phyloP scores from a whole-genome alignment of 1,284 basidiomycete genomes.

The Athelia sp. region DNA sequence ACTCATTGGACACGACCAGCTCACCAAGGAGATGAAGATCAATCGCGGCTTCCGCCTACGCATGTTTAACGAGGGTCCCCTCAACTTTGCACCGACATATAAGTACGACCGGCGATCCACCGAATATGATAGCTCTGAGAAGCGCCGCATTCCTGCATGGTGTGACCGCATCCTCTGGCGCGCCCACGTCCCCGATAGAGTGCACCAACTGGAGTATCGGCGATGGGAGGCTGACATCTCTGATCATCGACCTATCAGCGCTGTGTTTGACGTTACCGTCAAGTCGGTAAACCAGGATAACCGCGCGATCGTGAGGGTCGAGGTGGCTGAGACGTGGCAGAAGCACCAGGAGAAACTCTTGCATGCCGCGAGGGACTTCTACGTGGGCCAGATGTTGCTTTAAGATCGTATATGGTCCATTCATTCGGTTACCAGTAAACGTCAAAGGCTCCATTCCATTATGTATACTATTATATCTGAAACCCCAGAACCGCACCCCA shows the following conservation, averaged over 20 bases:
- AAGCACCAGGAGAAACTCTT: conserved; percentile 53
- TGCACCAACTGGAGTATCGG: conserved; percentile 61
- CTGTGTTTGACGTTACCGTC: conserved; percentile 66
- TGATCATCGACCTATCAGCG: conserved; percentile 87
- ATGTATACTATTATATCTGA: too few relatives aligned
- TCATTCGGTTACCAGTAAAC: too few relatives aligned
- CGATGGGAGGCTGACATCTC: conserved; percentile 83
- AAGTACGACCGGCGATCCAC: conserved; percentile 84
- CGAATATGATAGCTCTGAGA: conserved; percentile 86
- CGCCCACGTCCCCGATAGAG: conserved; percentile 50
- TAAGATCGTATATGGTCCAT: too few relatives aligned
- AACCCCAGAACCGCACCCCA: too few relatives aligned
- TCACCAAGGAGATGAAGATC: conserved; percentile 80
- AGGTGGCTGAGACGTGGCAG: conserved; percentile 56
- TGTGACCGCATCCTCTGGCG: conserved; percentile 92
- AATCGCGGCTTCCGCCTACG: conserved; percentile 87
- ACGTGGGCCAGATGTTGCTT: conserved; percentile 29
- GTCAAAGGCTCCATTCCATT: too few relatives aligned
- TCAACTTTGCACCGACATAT: conserved; percentile 89
- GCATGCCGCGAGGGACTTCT: conserved; percentile 47
- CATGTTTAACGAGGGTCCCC: conserved; percentile 77
- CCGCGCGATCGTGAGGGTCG: conserved; percentile 48
- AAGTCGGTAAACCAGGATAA: conserved; percentile 64
- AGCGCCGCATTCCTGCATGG: conserved; percentile 89
- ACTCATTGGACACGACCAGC: conserved; percentile 84